Conservation (phyloP, 2,329 filamentous ascomycete genomes). For the Fusarium dimerum region DNA sequence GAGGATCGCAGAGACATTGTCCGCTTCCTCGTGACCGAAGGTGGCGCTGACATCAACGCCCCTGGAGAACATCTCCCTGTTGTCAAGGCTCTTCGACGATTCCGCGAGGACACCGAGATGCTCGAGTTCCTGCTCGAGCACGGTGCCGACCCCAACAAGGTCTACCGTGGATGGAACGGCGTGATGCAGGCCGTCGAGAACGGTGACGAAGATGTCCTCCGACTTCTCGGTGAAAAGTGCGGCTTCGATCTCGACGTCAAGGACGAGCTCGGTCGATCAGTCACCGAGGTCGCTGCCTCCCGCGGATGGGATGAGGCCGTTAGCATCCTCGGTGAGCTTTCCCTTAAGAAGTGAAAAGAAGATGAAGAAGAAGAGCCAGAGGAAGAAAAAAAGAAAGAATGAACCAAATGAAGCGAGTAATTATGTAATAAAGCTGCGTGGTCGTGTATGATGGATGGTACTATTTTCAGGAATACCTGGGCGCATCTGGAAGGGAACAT, state of each 20-base stretch:
- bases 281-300: conserved; percentile 59
- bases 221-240: conserved; percentile 49
- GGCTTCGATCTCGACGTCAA: conserved; percentile 52
- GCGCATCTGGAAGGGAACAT: neutral
- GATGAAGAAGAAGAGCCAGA: neutral
- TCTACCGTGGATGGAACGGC: conserved; percentile 67
- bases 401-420: neutral
- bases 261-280: conserved; percentile 56
- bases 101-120: conserved; percentile 57
- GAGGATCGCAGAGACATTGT: conserved; percentile 64
- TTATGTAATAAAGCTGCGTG: neutral
- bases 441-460: neutral
- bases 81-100: conserved; percentile 67
- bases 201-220: conserved; percentile 56
- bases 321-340: conserved; percentile 40
- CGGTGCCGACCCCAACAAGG: conserved; percentile 67
- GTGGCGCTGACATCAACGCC: conserved; percentile 63
- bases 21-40: conserved; percentile 60
- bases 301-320: conserved; percentile 61
- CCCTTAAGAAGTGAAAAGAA: conserved; percentile 15
- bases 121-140: conserved; percentile 63
- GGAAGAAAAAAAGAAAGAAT: no score
- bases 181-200: conserved; percentile 67
- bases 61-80: conserved; percentile 72
- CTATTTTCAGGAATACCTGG: neutral